Base-by-base conservation (phyloP, 2,329 filamentous ascomycete genomes). In the Verticillium longisporum region DNA sequence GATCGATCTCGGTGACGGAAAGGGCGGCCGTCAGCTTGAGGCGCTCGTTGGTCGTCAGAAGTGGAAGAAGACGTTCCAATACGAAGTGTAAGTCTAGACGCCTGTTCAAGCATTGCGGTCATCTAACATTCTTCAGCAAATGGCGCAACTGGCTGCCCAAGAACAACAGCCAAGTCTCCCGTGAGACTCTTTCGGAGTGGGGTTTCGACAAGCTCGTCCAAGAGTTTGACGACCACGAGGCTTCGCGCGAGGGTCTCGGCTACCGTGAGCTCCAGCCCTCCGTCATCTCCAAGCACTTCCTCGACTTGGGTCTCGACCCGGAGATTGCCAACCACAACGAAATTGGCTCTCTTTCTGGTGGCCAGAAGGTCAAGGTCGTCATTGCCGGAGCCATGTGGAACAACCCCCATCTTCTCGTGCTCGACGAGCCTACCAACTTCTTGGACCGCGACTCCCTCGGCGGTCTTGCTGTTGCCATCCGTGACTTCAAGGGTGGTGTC, bases 261-360 rank as follows among this genome's bases (percentile, higher is more conserved):
- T 99, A 95, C 85, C 91, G 95, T 73, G 86, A 93, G 69, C 86
- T 99, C 61, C 92, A 96, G 73, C 94, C 94, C 57, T 91, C 93
- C 70, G 86, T 96, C 71, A 98, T 99, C 77, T 90, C 91, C 62
- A 96, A 98, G 85, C 95, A 99, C 79, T 99, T 99, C 71, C 93
- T 98, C 70, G 95, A 99, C 70, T 84, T 98, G 38, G 95, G 95
- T 62, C 85, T 99, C 58, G 95, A 98, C 74, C 93, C 94, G 0
- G 95, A 99, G 71, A 98, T 99, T 71, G 95, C 95, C 71, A 97
- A 97, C 79, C 95, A 99, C 85, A 98, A 97, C 76, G 90, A 97
- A 77, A 99, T 99, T 69, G 92, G 91, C 65, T 95, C 93, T 70
- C 83, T 99, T 13, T 97, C 93, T 10, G 95, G 95, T 77, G 95